phyloP scores from a whole-genome alignment of 2,329 filamentous ascomycete genomes.

The Cordyceps cicadae region DNA sequence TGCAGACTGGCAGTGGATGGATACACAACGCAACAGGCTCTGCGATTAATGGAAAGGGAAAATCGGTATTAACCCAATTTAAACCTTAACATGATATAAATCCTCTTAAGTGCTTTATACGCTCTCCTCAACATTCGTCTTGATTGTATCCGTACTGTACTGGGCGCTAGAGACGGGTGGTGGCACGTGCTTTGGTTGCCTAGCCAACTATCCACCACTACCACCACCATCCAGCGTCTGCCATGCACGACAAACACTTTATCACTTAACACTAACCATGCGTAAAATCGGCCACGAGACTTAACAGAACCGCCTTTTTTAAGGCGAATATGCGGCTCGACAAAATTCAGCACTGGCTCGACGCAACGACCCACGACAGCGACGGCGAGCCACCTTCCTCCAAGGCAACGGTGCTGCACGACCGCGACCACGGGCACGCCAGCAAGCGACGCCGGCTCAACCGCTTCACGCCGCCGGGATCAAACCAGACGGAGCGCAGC shows the following conservation, averaged over 20 bases:
- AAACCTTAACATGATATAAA: no score
- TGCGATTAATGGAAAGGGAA: background rate
- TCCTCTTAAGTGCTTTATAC: background rate
- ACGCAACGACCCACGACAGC: background rate
- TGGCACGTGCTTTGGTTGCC: background rate
- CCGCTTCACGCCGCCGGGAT: background rate
- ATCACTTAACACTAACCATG: background rate
- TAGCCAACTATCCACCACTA: background rate
- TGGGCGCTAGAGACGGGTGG: background rate
- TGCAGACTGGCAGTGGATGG: background rate
- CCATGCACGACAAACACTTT: background rate
- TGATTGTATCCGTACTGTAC: background rate
- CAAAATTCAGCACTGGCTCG: background rate
- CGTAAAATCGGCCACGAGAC: background rate
- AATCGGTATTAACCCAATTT: no score
- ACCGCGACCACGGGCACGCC: background rate
- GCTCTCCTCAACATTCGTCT: background rate
- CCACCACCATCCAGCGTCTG: background rate
- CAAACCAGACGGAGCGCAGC: background rate
- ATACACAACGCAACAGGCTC: background rate
- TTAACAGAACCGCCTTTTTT: background rate
- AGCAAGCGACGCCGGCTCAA: background rate
- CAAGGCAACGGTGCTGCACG: background rate
- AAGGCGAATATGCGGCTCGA: background rate
- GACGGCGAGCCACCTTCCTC: background rate